Conservation (phyloP, 2,329 filamentous ascomycete species). For the Xylaria sp. region DNA sequence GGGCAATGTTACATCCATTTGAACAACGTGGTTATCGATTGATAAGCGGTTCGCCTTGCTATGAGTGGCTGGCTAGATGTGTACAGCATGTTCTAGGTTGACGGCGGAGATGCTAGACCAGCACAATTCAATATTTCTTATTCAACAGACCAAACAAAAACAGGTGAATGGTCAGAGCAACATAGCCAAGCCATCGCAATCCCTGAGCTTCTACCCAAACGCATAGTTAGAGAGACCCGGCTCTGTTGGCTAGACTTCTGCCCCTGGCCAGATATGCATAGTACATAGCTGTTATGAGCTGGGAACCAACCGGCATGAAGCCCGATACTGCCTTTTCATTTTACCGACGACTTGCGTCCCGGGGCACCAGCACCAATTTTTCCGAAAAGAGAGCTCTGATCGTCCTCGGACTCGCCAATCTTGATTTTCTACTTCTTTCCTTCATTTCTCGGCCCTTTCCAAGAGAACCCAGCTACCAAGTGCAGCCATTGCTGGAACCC, state of each 20-base stretch:
- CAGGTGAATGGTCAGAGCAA: slow-evolving; percentile 10
- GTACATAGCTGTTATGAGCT: slow-evolving; percentile 34
- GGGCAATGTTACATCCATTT: slow-evolving; percentile 12
- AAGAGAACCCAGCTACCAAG: slow-evolving; percentile 1
- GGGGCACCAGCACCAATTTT: slow-evolving; percentile 32
- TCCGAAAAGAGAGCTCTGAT: slow-evolving; percentile 37
- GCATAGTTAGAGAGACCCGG: slow-evolving; percentile 13
- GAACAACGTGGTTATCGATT: not conserved
- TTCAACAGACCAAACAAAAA: slow-evolving; percentile 18
- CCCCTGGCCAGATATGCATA: slow-evolving; percentile 33
- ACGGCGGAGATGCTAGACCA: slow-evolving; percentile 4
- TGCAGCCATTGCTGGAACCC: slow-evolving; percentile 20
- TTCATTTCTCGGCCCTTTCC: slow-evolving; percentile 25
- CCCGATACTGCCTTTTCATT: slow-evolving; percentile 40
- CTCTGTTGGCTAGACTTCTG: slow-evolving; percentile 18
- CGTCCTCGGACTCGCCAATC: slow-evolving; percentile 23
- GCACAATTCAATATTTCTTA: slow-evolving; percentile 25
- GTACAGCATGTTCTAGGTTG: slow-evolving; percentile 30
- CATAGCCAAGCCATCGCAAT: slow-evolving; percentile 8
- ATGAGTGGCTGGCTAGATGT: slow-evolving; percentile 9
- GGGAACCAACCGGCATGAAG: slow-evolving; percentile 40
- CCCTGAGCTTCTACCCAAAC: not conserved
- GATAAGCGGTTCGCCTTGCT: slow-evolving; percentile 9
- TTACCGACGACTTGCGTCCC: slow-evolving; percentile 41
- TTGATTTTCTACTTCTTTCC: slow-evolving; percentile 24